Evolutionary conservation across 2,329 filamentous ascomycete species (phyloP), one percentile per base, ranked within the genome.

Genomic region (Colletotrichum coccodes): DNA sequence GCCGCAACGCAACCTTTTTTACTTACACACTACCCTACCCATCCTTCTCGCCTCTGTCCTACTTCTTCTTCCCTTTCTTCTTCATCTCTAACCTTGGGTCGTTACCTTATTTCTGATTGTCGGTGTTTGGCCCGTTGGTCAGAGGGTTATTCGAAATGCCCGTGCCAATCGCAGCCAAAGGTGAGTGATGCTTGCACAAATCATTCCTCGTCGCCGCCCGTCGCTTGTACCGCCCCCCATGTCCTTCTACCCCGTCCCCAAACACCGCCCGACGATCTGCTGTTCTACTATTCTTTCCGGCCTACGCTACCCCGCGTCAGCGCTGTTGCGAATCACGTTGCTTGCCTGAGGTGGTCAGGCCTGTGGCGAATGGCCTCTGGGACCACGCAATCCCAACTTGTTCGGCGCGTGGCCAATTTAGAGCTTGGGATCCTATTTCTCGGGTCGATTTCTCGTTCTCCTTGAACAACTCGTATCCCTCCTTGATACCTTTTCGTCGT

Each of bases 161-260:
- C 14, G 56, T 70, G 38, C 68, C 68, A 52, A 69, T 70, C 28
- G 68, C 68, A 54, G 68, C 68, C 46, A 70, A 70, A 70, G 68
- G 68, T 70, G 11, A 69, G 68, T 65, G 32, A 57, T 40, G 34
- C 32, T 21, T 57, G 28, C 34, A 47, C 40, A 49, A 65, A 47
- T 21, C 8, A 21, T 23, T 64, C 67, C 63, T 58, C 57, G 63
- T 50, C 52, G 64, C 44, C 44, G 56, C 66, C 62, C 40, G 52
- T 42, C 49, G 36, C 67, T 53, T 68, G 63, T 67, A 61, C 42
- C 46, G 28, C 21, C 52, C 11, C 34, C 66, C 62, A 46, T 44
- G 44, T 53, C 28, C 60, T 14, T 16, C 9, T 23, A 16, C n/a
- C 61, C 38, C 28, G 42, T 53, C 62, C 40, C 58, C 50, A 49